A percentile compares a stretch with the other conserved stretches of the same genome.
phyloP scores from a whole-genome alignment of 441 rosid genomes.

The Eruca vesicaria region DNA sequence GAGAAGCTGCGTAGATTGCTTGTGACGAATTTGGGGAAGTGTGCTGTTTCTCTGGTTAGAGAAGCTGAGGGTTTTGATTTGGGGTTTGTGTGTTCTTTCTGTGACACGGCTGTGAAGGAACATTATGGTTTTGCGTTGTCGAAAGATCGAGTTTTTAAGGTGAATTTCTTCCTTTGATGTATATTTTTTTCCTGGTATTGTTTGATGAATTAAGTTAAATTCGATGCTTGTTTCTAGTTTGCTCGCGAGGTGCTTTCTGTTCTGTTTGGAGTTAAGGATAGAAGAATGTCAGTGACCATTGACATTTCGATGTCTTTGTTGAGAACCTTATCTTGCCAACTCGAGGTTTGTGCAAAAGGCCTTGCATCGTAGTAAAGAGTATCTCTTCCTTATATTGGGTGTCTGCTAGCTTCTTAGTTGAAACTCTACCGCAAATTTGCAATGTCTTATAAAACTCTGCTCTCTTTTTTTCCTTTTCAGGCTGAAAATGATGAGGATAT shows the following conservation, averaged over 20 bases:
- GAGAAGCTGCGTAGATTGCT: conserved; percentile 65
- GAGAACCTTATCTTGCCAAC: conserved; percentile 46
- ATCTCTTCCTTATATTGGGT: conserved; percentile 4
- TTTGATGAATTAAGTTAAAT: neutral
- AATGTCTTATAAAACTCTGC: neutral
- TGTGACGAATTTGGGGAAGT: conserved; percentile 52
- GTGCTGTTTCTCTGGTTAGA: conserved; percentile 52
- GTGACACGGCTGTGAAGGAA: conserved; percentile 45
- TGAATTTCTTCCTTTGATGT: conserved; percentile 29
- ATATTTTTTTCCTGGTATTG: conserved; percentile 9
- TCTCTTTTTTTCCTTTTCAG: conserved; percentile 41
- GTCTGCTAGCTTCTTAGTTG: conserved; percentile 11
- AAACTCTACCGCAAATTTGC: neutral
- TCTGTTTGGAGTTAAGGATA: conserved; percentile 46
- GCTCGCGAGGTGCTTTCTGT: conserved; percentile 62
- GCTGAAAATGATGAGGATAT: conserved; percentile 42
- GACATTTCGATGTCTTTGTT: conserved; percentile 45
- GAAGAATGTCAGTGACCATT: conserved; percentile 33
- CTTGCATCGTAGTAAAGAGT: neutral
- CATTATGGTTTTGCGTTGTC: conserved; percentile 50
- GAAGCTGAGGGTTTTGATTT: conserved; percentile 48
- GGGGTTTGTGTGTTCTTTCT: conserved; percentile 50
- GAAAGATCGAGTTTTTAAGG: conserved; percentile 76
- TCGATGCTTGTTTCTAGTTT: conserved; percentile 50
- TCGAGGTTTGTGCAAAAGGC: conserved; percentile 52